Evolutionary conservation across 306 rosid genomes (phyloP).

Genomic region (barrel medic (Medicago truncatula)): MtrunA17r5.0-ANR NC_053049.1:13049501-13050000

Average conservation of each 20-base stretch:
- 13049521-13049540: not conserved
- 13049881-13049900: constrained; percentile 33
- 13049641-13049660: not conserved
- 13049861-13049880: not conserved
- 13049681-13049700: constrained; percentile 50
- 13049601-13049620: not conserved
- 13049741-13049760: constrained; percentile 60
- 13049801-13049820: constrained; percentile 55
- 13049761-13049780: constrained; percentile 60
- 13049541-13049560: not conserved
- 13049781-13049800: constrained; percentile 66
- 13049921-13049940: constrained; percentile 56
- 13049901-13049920: constrained; percentile 45
- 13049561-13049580: not conserved
- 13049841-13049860: constrained; percentile 2
- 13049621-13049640: not conserved
- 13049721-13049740: constrained; percentile 68
- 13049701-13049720: constrained; percentile 59
- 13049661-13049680: constrained; percentile 28
- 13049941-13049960: constrained; percentile 45
- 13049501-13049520: not conserved
- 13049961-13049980: constrained; percentile 1
- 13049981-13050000: constrained; percentile 38
- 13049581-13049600: not conserved
- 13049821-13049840: constrained; percentile 5